Evolutionary conservation across 768 basidiomycete species (phyloP).

Genomic region (Podaxis sp.): DNA sequence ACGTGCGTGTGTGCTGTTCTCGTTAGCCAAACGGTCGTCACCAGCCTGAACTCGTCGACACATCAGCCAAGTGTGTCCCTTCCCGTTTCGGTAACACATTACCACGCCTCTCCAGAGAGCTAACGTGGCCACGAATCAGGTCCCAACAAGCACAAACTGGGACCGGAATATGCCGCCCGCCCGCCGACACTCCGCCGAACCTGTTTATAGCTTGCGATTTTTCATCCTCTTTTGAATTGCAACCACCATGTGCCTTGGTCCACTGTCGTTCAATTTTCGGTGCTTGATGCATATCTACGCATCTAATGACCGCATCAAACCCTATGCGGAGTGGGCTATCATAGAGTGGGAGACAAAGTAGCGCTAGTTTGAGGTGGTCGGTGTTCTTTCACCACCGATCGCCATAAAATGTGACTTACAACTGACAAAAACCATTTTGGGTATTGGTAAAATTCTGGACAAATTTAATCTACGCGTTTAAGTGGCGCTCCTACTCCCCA

Average conservation of each 20-base stretch:
- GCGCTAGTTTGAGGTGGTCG: constrained; percentile 78
- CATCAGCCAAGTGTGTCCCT: neutral
- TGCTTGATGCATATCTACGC: neutral
- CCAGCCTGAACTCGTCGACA: neutral
- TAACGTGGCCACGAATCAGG: neutral
- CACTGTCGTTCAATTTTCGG: neutral
- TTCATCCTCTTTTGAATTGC: constrained; percentile 15
- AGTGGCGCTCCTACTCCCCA: neutral
- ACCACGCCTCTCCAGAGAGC: neutral
- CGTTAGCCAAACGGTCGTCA: neutral
- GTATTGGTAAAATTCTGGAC: neutral
- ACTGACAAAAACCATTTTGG: neutral
- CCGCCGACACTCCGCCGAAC: neutral
- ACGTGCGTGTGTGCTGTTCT: neutral
- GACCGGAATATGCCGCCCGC: neutral
- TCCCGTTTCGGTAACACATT: neutral
- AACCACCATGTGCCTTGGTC: constrained; percentile 20
- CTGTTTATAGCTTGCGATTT: neutral
- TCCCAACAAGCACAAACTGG: neutral
- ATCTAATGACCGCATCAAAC: neutral
- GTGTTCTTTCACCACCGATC: constrained; percentile 49
- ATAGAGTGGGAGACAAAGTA: constrained; percentile 27
- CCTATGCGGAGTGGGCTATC: neutral
- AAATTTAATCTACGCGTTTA: neutral
- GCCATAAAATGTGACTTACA: constrained; percentile 49